These are phyloP conservation scores for Dendrothele bispora DNA, from an alignment of 768 basidiomycete genomes.

Conservation along the genomic window DNA sequence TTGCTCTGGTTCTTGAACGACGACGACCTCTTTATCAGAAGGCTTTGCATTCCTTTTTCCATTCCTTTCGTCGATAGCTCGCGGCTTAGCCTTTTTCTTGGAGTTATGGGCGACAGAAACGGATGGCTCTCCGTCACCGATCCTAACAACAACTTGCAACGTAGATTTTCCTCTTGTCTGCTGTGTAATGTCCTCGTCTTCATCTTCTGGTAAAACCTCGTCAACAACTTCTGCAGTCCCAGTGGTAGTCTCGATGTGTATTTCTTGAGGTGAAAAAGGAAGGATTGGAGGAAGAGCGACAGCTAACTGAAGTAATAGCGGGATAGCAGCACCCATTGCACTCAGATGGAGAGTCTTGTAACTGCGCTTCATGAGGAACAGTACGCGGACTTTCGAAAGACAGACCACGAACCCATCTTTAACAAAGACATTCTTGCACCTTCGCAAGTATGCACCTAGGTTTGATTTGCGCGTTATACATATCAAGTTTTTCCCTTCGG, in stretches of 20 bases:
- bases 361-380: slow-evolving; percentile 31
- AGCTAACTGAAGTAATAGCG: slow-evolving; percentile 68
- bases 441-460: slow-evolving; percentile 70
- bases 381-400: background rate
- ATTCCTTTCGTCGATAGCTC: background rate
- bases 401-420: slow-evolving; percentile 57
- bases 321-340: slow-evolving; percentile 90
- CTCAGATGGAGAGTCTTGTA: slow-evolving; percentile 73
- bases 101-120: background rate
- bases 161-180: slow-evolving; percentile 72
- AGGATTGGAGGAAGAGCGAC: slow-evolving; percentile 73
- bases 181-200: slow-evolving; percentile 67
- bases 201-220: slow-evolving; percentile 74
- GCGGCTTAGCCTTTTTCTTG: slow-evolving; percentile 1
- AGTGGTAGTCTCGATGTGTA: slow-evolving; percentile 61
- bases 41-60: too few species aligned
- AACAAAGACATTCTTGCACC: slow-evolving; percentile 72
- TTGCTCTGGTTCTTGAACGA: slow-evolving; percentile 35
- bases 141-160: slow-evolving; percentile 56
- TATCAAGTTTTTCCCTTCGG: slow-evolving; percentile 79
- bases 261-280: slow-evolving; percentile 63
- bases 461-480: slow-evolving; percentile 78
- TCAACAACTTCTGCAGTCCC: slow-evolving; percentile 76
- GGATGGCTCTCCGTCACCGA: slow-evolving; percentile 56
- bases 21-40: slow-evolving; percentile 14